Base-by-base conservation (phyloP, 2,329 filamentous ascomycete genomes). In the Colletotrichum spaethianum region DNA sequence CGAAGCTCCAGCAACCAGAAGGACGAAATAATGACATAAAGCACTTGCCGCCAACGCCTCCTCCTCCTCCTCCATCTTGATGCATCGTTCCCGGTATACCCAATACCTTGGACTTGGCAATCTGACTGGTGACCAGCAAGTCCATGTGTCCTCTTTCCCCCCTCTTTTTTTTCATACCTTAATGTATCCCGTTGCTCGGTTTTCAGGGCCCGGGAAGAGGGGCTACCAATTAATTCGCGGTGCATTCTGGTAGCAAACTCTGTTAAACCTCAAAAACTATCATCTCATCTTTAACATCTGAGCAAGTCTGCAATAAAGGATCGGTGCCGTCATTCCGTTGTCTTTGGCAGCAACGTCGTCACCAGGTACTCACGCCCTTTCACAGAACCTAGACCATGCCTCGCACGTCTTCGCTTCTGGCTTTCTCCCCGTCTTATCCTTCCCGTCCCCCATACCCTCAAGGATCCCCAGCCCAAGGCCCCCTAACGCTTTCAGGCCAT, bases 361-460 rank as follows among this genome's bases (percentile, higher is more conserved):
- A n/a, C 55, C 36, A 48, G 40, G 64, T 42, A 66, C 56, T 66
- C n/a, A n/a, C n/a, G 59, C 40, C 50, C 28, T 60, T 59, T 31
- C 52, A 26, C 59, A 70, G 60, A 65, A 63, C 67, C 67, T 36
- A 65, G 66, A 73, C 70, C 68, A 73, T 63, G 72, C 69, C 55
- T 74, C 52, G 63, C 72, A 74, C 69, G 72, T 73, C 73, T 64
- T 73, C 64, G 48, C 63, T 65, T 68, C 52, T 74, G 53, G 64
- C 61, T 56, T 59, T 61, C 63, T 65, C 63, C 72, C 72, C 72
- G 69, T 74, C 72, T 65, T 72, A 72, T 72, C 59, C 72, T 74
- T 74, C 69, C 72, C 72, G 72, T 57, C 60, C 70, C 69, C 70
- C 67, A 63, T 59, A 55, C 12, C 65, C 59, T 44, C 60, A 69